These are phyloP conservation scores for Picochlorum sp. DNA, from an alignment of 139 green algal genomes.

Conservation along the genomic window DNA sequence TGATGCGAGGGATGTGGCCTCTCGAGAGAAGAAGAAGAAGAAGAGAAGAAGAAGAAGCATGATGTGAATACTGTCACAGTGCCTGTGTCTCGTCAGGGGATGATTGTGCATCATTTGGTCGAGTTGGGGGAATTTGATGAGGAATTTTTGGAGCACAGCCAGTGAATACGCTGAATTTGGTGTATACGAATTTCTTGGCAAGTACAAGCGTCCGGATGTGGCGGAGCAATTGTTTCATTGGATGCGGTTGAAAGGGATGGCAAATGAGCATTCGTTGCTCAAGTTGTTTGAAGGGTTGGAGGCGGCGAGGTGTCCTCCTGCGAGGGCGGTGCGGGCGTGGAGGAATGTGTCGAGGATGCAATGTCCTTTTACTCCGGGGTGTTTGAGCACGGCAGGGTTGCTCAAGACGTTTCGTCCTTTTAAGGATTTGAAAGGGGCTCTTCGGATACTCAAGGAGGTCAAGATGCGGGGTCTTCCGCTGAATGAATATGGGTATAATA, in stretches of 20 bases:
- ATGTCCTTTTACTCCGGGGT: background rate
- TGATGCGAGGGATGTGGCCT: too few relatives aligned
- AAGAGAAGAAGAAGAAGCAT: too few relatives aligned
- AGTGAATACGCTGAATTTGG: constrained; percentile 27
- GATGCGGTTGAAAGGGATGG: constrained; percentile 17
- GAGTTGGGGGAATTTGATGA: constrained; percentile 20
- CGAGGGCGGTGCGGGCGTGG: constrained; percentile 16
- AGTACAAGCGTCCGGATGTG: constrained; percentile 7
- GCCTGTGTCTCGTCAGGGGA: constrained; percentile 12
- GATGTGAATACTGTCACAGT: background rate
- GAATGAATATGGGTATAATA: constrained; percentile 26
- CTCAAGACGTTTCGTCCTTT: constrained; percentile 14
- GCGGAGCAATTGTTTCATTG: constrained; percentile 31
- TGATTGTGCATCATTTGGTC: constrained; percentile 21
- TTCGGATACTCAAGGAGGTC: constrained; percentile 11
- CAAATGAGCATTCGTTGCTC: constrained; percentile 24
- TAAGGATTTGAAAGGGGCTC: constrained; percentile 7
- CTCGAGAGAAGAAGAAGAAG: too few relatives aligned
- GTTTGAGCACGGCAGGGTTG: constrained; percentile 12
- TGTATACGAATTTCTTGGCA: constrained; percentile 21
- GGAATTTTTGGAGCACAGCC: constrained; percentile 12
- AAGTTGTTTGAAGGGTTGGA: constrained; percentile 27
- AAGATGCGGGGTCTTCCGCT: background rate
- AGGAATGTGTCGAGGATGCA: constrained; percentile 7
- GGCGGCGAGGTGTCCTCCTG: background rate